phyloP scores from a whole-genome alignment of 345 rosid species.

The Rhodomyrtus tomentosa region DNA sequence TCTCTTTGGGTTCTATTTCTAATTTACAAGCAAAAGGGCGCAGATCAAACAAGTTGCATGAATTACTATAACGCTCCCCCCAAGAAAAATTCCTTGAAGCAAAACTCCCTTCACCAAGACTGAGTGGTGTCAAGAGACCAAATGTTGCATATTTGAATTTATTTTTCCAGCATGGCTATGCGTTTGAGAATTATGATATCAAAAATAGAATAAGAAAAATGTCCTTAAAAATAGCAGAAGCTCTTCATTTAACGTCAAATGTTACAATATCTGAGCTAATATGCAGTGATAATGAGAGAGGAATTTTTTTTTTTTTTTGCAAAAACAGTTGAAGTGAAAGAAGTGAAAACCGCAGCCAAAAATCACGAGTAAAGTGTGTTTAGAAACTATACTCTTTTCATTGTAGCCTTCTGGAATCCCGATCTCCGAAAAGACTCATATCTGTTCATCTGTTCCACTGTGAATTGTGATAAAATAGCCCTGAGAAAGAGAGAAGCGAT shows the following conservation, averaged over 20 bases:
- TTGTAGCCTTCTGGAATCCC: conserved; percentile 84
- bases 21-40: background rate
- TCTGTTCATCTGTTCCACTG: conserved; percentile 75
- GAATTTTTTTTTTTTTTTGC: too few relatives aligned
- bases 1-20: background rate
- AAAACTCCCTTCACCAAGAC: background rate
- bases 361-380: background rate
- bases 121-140: background rate
- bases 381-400: conserved; percentile 60
- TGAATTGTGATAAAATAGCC: conserved; percentile 70
- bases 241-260: background rate
- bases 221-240: background rate
- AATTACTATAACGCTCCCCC: background rate
- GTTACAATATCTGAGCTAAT: background rate
- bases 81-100: background rate
- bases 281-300: background rate
- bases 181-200: background rate
- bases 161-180: background rate
- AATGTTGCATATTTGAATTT: background rate
- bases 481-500: conserved; percentile 14
- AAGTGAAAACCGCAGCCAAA: background rate
- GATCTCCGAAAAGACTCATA: conserved; percentile 93
- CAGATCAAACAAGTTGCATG: background rate
- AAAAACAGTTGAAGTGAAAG: background rate
- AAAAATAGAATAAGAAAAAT: background rate